These are phyloP conservation scores for Ophioceras dolichostomum DNA, from an alignment of 2,329 filamentous ascomycete genomes.

Conservation along the genomic window DNA sequence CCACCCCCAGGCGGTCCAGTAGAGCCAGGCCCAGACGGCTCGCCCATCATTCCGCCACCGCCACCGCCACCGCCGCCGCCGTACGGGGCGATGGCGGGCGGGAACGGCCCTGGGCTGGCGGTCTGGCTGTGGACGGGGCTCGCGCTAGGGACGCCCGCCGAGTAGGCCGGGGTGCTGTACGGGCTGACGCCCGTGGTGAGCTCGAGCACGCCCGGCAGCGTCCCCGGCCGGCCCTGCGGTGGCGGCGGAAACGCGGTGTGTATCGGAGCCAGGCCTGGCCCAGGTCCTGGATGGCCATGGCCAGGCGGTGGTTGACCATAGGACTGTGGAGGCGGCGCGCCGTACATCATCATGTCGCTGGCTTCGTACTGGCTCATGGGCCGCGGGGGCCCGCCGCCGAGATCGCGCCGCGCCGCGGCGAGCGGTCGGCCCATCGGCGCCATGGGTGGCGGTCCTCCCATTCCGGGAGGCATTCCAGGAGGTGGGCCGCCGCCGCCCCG, in stretches of 20 bases:
- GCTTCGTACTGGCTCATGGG: conserved; percentile 20
- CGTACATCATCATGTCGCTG: conserved; percentile 9
- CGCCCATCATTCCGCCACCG: too few relatives aligned
- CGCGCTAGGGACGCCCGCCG: conserved; percentile 24
- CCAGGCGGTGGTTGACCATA: too few relatives aligned
- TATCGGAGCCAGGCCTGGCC: conserved; percentile 39
- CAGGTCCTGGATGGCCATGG: too few relatives aligned
- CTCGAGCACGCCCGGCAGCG: conserved; percentile 49
- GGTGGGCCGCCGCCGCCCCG: too few relatives aligned
- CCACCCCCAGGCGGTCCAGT: conserved; percentile 24
- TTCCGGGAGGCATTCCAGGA: conserved; percentile 6
- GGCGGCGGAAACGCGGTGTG: conserved; percentile 19
- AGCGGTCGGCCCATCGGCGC: conserved; percentile 8
- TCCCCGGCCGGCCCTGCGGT: conserved; percentile 23
- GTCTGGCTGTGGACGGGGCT: conserved; percentile 24
- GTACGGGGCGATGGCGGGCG: too few relatives aligned
- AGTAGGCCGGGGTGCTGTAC: conserved; percentile 45
- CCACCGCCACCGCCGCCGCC: too few relatives aligned
- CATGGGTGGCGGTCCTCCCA: conserved; percentile 4
- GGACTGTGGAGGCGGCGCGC: too few relatives aligned
- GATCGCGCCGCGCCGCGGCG: conserved; percentile 25
- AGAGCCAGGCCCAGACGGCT: too few relatives aligned
- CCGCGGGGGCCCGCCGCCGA: conserved; percentile 21
- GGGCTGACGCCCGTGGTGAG: conserved; percentile 51
- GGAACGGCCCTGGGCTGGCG: conserved; percentile 26